These are phyloP conservation scores for Tribonema minus DNA, from an alignment of 108 stramenopile genomes.

Conservation along the genomic window DNA sequence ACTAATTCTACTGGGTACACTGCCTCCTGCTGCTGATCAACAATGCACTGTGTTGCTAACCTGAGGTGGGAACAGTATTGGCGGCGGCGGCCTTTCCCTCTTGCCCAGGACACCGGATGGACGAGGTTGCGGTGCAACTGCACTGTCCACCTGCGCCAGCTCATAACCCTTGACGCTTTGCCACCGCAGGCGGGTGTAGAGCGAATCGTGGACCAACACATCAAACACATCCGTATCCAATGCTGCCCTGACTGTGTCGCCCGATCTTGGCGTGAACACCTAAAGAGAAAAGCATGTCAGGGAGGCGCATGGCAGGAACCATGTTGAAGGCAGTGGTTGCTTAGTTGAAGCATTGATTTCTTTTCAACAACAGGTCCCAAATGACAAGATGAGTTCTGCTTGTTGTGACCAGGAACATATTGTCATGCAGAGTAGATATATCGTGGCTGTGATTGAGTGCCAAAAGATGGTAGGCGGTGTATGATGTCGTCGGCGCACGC, in stretches of 20 bases:
- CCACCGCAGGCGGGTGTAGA: slow-evolving; percentile 35
- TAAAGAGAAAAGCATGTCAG: background rate
- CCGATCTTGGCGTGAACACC: slow-evolving; percentile 1
- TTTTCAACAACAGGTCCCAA: background rate
- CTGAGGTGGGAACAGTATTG: background rate
- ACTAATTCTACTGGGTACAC: too few species aligned
- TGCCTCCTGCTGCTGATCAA: too few species aligned
- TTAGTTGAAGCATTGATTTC: too few species aligned
- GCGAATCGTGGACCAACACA: slow-evolving; percentile 37
- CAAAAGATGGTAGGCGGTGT: too few species aligned
- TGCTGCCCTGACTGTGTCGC: slow-evolving; percentile 3
- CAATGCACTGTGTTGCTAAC: too few species aligned
- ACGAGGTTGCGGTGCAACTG: background rate
- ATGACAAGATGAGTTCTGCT: too few species aligned
- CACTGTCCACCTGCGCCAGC: slow-evolving; percentile 35
- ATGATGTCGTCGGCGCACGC: too few species aligned
- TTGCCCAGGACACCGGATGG: background rate
- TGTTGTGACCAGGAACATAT: background rate
- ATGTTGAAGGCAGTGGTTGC: too few species aligned
- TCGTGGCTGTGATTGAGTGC: background rate
- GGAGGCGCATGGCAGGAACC: too few species aligned
- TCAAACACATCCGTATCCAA: slow-evolving; percentile 39
- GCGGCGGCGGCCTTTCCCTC: background rate
- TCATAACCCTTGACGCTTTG: slow-evolving; percentile 19
- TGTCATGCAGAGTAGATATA: background rate